A percentile compares a stretch with the other conserved stretches of the same genome.
Conservation (phyloP, 2,329 filamentous ascomycete species). For the Chaetomium strumarium region DNA sequence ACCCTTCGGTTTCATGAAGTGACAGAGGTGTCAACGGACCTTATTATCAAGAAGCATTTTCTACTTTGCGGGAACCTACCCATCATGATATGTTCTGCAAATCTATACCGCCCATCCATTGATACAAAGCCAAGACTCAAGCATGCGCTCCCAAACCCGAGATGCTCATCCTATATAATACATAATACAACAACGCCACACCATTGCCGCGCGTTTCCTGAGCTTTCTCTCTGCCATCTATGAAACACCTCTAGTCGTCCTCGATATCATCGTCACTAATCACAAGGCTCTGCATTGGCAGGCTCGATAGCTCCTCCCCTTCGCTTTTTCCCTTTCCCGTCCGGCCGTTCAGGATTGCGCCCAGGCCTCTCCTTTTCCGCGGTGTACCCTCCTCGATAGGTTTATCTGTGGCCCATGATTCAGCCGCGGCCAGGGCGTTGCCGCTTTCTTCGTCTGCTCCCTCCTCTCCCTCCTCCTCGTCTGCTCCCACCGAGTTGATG, state of each 20-base stretch:
- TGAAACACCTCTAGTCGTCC: slow-evolving; percentile 42
- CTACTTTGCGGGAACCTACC: too few species aligned
- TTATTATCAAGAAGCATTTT: too few species aligned
- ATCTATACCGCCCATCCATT: too few species aligned
- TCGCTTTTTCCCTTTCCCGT: slow-evolving; percentile 22
- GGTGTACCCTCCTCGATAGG: slow-evolving; percentile 49
- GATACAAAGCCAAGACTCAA: too few species aligned
- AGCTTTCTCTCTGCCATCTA: too few species aligned
- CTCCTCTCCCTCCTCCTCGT: slow-evolving; percentile 42
- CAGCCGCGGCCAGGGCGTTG: slow-evolving; percentile 29
- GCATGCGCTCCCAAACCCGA: too few species aligned
- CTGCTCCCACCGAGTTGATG: slow-evolving; percentile 38
- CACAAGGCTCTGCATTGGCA: slow-evolving; percentile 60
- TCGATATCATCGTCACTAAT: slow-evolving; percentile 83
- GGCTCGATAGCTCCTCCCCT: slow-evolving; percentile 28
- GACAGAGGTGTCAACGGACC: too few species aligned
- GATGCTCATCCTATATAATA: too few species aligned
- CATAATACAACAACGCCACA: too few species aligned
- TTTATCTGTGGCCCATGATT: slow-evolving; percentile 57
- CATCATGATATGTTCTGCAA: too few species aligned
- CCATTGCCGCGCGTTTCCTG: too few species aligned
- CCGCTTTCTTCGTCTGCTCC: slow-evolving; percentile 34
- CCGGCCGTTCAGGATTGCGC: slow-evolving; percentile 23
- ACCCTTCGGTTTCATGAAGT: too few species aligned
- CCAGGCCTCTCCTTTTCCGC: slow-evolving; percentile 36